A percentile compares a stretch with the other conserved stretches of the same genome.
phyloP scores from a whole-genome alignment of 2,329 filamentous ascomycete species.

The Alternaria arborescens region DNA sequence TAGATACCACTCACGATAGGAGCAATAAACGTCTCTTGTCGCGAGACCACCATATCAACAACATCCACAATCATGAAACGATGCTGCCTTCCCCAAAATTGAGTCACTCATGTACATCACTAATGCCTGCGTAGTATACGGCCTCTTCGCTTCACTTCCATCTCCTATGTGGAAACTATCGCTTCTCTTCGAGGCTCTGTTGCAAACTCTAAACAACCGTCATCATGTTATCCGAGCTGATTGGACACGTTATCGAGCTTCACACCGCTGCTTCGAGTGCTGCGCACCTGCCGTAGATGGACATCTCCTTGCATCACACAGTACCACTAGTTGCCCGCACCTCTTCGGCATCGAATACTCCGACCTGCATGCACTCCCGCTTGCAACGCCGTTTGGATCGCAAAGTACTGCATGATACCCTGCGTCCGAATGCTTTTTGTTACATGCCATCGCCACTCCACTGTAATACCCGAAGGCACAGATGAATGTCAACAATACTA shows the following conservation, averaged over 20 bases:
- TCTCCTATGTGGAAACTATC: background rate
- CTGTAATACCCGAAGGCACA: background rate
- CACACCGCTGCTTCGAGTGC: slow-evolving; percentile 7
- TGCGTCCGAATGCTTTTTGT: background rate
- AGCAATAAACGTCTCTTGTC: background rate
- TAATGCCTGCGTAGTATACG: background rate
- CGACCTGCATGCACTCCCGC: background rate
- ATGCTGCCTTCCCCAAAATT: background rate
- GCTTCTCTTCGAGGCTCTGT: background rate
- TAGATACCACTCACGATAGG: slow-evolving; percentile 1
- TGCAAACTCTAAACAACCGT: background rate
- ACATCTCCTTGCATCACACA: background rate
- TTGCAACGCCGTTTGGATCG: background rate
- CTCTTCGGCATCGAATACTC: background rate
- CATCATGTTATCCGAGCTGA: background rate
- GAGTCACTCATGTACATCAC: background rate
- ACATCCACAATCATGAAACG: slow-evolving; percentile 2
- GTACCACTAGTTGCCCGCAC: background rate
- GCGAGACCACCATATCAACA: background rate
- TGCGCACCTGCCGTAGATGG: background rate
- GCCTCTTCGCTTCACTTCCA: background rate
- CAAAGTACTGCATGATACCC: background rate
- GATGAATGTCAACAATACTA: background rate
- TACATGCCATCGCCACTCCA: background rate
- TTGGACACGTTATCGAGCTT: background rate